Evolutionary conservation across 371 early-diverging fungal species (phyloP).

Genomic region (Syncephalis fuscata): DNA sequence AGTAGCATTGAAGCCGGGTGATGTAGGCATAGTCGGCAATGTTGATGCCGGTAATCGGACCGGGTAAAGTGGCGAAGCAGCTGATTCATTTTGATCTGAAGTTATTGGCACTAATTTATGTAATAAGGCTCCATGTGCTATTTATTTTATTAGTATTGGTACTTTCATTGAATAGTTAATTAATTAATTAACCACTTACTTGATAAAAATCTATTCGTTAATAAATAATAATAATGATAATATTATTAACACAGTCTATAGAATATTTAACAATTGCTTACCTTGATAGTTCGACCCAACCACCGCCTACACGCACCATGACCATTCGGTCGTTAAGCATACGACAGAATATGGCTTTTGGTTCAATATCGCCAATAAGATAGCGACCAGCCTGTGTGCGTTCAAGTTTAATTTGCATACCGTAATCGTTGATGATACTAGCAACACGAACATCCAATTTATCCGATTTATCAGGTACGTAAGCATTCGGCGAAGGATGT

Average conservation of each 20-base stretch:
- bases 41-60: too few relatives aligned
- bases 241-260: not conserved
- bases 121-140: too few relatives aligned
- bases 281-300: constrained; percentile 51
- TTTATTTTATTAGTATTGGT: too few relatives aligned
- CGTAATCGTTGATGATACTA: constrained; percentile 37
- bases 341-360: constrained; percentile 54
- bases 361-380: constrained; percentile 51
- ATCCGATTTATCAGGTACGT: constrained; percentile 41
- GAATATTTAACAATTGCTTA: constrained; percentile 8
- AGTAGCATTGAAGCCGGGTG: too few relatives aligned
- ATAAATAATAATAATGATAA: not conserved
- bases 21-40: too few relatives aligned
- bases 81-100: too few relatives aligned
- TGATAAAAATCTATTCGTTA: not conserved
- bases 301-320: constrained; percentile 66
- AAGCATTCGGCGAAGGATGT: constrained; percentile 16
- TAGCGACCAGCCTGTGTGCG: constrained; percentile 31
- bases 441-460: constrained; percentile 56
- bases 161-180: too few relatives aligned
- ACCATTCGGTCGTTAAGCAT: constrained; percentile 45
- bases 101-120: too few relatives aligned
- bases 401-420: constrained; percentile 11
- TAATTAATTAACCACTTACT: too few relatives aligned
- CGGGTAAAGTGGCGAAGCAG: too few relatives aligned